phyloP scores from a whole-genome alignment of 2,329 filamentous ascomycete species.

The Trichoderma atroviride region DNA sequence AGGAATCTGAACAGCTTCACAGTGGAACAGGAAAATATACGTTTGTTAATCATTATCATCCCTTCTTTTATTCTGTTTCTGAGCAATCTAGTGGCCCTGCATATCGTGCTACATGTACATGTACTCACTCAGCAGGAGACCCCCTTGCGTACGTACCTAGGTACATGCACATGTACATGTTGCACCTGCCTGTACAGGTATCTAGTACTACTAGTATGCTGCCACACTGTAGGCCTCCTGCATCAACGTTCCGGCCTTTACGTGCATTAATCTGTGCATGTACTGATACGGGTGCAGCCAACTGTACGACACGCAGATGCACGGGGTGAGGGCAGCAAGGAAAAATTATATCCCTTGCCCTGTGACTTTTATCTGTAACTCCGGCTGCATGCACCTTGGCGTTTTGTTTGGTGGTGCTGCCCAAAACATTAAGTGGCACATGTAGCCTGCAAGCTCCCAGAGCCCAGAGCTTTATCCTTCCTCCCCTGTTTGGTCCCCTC shows the following conservation, averaged over 20 bases:
- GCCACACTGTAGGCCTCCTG: constrained; percentile 1
- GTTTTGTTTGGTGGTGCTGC: neutral
- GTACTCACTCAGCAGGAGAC: too few relatives aligned
- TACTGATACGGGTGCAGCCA: neutral
- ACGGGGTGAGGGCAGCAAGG: neutral
- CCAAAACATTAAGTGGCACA: neutral
- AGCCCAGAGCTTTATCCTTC: neutral
- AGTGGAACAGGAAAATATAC: too few relatives aligned
- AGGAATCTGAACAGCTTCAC: too few relatives aligned
- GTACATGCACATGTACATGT: too few relatives aligned
- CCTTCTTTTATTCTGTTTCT: neutral
- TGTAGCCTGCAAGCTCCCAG: neutral
- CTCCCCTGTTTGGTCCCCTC: neutral
- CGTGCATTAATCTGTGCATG: neutral
- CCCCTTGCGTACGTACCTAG: too few relatives aligned
- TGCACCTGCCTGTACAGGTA: too few relatives aligned
- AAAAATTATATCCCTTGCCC: neutral
- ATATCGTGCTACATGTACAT: too few relatives aligned
- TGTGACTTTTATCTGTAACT: neutral
- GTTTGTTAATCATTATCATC: neutral
- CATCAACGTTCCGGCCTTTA: too few relatives aligned
- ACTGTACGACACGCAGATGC: neutral
- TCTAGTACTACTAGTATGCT: too few relatives aligned
- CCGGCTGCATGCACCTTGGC: neutral
- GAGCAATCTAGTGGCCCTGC: too few relatives aligned